Evolutionary conservation across 2,329 filamentous ascomycete genomes (phyloP), one percentile per base, ranked within the genome.

Genomic region (Colletotrichum liriopes): DNA sequence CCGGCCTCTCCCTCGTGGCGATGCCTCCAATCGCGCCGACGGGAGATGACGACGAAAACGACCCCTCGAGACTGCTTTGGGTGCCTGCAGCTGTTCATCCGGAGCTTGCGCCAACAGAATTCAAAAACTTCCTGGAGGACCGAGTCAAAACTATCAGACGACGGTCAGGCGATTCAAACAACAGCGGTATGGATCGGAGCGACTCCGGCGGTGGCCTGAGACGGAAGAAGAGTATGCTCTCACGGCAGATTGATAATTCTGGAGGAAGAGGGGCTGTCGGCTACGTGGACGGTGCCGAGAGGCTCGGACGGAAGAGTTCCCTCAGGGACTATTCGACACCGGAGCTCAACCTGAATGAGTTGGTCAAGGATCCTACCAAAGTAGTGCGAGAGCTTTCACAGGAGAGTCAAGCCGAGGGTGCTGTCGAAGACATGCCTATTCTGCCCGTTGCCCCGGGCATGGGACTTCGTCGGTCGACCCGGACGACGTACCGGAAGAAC

Each of bases 161-260:
- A 75, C 90, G 94, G 77, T 97, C 95, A 1, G 92, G 93, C 32
- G 94, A 92, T 76, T 92, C 91, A 39, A 83, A 88, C 7, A 88
- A 92, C 11, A 76, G 75, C 74, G 84, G 88, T 64, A 71, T 84
- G 75, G 87, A 76, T 73, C 89, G 78, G 85, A 90, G 73, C 81
- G 87, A 82, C 82, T 89, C 83, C 80, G 89, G 89, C 20, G 89
- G 93, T 49, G 71, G 71, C 16, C 81, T 98, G 74, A 89, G 92
- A 76, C 90, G 96, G 77, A 98, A 97, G 82, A 98, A 96, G 82
- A 98, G 96, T 0, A 98, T 97, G 94, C 87, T 99, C 6, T 98
- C 96, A 7, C 90, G 93, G 70, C 95, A 98, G 80, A 93, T 99
- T 71, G 93, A 98, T 76, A 93, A 90, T 75, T 90, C 91, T 5